phyloP scores from a whole-genome alignment of 2,329 filamentous ascomycete species.

The Pseudopithomyces maydicus region DNA sequence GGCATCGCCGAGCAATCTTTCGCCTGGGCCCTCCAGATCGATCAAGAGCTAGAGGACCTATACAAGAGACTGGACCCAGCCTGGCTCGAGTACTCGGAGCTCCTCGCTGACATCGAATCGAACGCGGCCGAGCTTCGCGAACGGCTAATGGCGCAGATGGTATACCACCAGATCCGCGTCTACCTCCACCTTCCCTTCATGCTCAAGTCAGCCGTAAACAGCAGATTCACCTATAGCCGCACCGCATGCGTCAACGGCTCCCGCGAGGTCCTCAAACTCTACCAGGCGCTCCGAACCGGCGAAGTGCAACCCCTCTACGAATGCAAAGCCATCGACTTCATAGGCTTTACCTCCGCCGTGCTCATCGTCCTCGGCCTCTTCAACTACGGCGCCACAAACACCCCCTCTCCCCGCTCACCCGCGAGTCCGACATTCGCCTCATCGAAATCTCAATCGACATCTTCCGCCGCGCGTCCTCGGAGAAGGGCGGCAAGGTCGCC shows the following conservation, averaged over 20 bases:
- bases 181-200: constrained; percentile 55
- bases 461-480: constrained; percentile 46
- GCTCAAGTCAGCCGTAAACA: constrained; percentile 44
- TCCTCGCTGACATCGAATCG: constrained; percentile 30
- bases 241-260: constrained; percentile 48
- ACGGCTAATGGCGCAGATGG: constrained; percentile 48
- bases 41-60: constrained; percentile 50
- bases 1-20: constrained; percentile 40
- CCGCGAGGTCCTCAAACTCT: constrained; percentile 48
- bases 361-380: constrained; percentile 51
- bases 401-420: constrained; percentile 25
- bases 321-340: constrained; percentile 54
- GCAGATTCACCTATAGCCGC: constrained; percentile 46
- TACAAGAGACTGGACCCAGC: constrained; percentile 42
- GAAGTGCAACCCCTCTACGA: constrained; percentile 48
- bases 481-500: constrained; percentile 49
- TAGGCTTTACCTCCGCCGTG: constrained; percentile 53
- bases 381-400: constrained; percentile 34
- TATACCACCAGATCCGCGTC: constrained; percentile 51
- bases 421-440: constrained; percentile 43
- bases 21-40: constrained; percentile 47
- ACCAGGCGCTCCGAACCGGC: constrained; percentile 44
- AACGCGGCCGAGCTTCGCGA: constrained; percentile 46
- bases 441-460: constrained; percentile 50
- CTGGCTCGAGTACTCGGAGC: constrained; percentile 46